Evolutionary conservation across 306 rosid genomes (phyloP), one percentile per base, ranked within the genome.

Genomic region (Dalbergia cultrata): DNA sequence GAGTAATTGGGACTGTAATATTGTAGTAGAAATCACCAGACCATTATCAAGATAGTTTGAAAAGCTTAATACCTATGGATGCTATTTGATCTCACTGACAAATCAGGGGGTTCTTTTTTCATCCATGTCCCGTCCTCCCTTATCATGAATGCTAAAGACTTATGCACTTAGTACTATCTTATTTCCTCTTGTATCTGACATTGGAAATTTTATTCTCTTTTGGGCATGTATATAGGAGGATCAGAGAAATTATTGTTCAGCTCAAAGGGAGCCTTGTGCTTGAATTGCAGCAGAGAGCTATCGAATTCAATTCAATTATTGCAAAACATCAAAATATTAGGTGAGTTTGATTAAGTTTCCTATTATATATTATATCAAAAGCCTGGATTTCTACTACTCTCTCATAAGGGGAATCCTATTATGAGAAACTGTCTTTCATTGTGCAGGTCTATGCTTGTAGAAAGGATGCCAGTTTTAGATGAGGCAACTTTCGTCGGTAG

Each of bases 211-310:
- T 74, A 57, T 78, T 73, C 44, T 83, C 72, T 70, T 43, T 35
- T 78, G 70, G 82, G 73, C 73, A 43, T 70, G 44, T 71, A 33
- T 86, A 72, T 72, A 95, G 99, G 97, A 93, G 99, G 88, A 82
- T 95, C 84, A 90, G 54, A 82, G 90, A 92, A 74, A 88, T 93
- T 80, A 80, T 89, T 76, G 88, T 70, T 72, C 98, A 92, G 79
- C 84, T 89, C 89, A 89, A 86, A 88, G 98, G 98, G 79, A 93
- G 86, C 86, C 93, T 95, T 73, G 88, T 89, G 84, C 97, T 95
- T 81, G 98, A 95, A 85, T 88, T 93, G 94, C 99, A 95, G 97
- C 99, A 95, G 86, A 93, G 99, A 89, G 92, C 98, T 86, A 88
- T 89, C 9, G 99, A 95, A 79, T 90, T 95, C 87, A 90, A 92